Evolutionary conservation across 306 rosid genomes (phyloP).

Genomic region (Prunus salicina): DNA sequence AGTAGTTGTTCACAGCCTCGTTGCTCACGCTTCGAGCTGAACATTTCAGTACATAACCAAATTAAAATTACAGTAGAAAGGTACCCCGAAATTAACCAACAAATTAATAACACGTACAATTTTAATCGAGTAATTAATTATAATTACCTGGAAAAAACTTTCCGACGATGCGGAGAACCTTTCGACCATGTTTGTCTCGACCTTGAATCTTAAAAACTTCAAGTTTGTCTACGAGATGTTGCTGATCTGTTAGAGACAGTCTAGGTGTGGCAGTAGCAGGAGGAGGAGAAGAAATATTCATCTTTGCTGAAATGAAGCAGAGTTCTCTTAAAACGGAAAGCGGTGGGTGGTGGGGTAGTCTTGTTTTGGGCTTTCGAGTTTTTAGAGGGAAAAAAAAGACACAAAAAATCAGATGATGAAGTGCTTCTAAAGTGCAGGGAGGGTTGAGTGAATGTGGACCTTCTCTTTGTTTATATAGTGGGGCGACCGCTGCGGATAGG

Average conservation of each 20-base stretch:
- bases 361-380: background rate
- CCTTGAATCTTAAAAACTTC: slow-evolving; percentile 36
- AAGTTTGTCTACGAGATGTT: slow-evolving; percentile 18
- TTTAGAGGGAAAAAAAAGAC: background rate
- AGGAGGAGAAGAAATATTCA: background rate
- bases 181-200: slow-evolving; percentile 30
- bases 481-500: background rate
- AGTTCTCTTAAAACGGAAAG: background rate
- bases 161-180: slow-evolving; percentile 37
- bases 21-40: slow-evolving; percentile 30
- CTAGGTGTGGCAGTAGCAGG: background rate
- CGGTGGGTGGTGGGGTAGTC: background rate
- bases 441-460: background rate
- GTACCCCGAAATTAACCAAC: background rate
- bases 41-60: background rate
- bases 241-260: slow-evolving; percentile 22
- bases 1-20: slow-evolving; percentile 30
- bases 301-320: background rate
- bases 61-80: background rate
- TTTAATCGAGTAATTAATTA: background rate
- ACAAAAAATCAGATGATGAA: background rate
- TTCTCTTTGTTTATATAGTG: background rate
- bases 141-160: slow-evolving; percentile 32
- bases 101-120: background rate
- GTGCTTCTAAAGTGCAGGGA: background rate